phyloP scores from a whole-genome alignment of 139 green algal species.

The Trebouxia sp. region DNA sequence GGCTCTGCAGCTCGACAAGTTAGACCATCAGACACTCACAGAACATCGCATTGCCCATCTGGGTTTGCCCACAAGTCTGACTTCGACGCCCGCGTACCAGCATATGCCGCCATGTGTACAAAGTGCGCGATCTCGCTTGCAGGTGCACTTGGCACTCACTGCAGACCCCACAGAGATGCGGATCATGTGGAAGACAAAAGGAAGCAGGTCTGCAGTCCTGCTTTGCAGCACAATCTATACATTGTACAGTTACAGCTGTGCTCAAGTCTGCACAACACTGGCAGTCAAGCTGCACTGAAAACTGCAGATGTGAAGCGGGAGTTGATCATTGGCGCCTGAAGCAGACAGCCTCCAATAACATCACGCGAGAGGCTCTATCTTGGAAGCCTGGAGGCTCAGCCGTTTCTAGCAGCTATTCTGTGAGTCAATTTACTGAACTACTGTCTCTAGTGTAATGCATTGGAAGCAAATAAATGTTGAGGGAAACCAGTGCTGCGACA shows the following conservation, averaged over 20 bases:
- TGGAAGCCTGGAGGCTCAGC: background rate
- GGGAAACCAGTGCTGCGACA: no score
- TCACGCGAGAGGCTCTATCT: background rate
- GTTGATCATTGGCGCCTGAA: background rate
- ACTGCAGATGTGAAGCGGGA: background rate
- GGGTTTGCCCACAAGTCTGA: background rate
- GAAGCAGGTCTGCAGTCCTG: constrained; percentile 31
- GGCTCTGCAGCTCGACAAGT: background rate
- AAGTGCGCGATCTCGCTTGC: background rate
- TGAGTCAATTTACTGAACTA: no score
- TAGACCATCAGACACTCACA: no score
- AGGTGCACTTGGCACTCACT: constrained; percentile 58
- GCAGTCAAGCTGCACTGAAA: background rate
- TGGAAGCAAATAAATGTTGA: no score
- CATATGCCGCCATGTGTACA: background rate
- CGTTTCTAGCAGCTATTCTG: background rate
- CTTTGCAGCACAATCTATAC: no score
- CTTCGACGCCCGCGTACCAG: background rate
- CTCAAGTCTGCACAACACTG: constrained; percentile 26
- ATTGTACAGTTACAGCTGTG: background rate
- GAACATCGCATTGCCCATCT: no score
- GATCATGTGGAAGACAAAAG: constrained; percentile 60
- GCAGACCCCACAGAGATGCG: constrained; percentile 52
- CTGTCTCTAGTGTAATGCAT: no score
- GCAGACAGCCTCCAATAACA: background rate